These are phyloP conservation scores for Pezicula neosporulosa DNA, from an alignment of 2,329 filamentous ascomycete genomes.

Conservation along the genomic window DNA sequence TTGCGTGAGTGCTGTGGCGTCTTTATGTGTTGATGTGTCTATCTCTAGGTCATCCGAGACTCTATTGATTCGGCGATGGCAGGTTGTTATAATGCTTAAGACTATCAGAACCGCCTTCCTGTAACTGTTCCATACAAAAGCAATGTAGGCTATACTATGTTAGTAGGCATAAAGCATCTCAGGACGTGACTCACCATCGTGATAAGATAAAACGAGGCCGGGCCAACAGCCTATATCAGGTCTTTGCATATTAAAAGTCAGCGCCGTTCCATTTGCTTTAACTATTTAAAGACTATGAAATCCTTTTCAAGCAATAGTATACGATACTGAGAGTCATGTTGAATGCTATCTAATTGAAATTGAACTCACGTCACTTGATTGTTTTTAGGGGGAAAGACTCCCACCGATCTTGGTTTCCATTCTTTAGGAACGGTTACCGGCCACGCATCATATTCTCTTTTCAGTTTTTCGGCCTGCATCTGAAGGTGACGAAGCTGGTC, in stretches of 20 bases:
- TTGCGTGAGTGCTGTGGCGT: conserved; percentile 1
- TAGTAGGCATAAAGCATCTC: not conserved
- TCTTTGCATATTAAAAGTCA: not conserved
- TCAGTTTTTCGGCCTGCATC: not conserved
- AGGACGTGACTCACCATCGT: not conserved
- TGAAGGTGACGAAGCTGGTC: not conserved
- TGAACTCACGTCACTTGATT: not conserved
- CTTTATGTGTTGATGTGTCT: not conserved
- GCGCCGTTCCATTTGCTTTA: not conserved
- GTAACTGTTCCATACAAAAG: conserved; percentile 50
- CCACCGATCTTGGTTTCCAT: conserved; percentile 1
- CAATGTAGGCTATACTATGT: conserved; percentile 36
- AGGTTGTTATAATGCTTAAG: conserved; percentile 43
- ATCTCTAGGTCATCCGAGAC: not conserved
- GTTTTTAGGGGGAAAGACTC: not conserved
- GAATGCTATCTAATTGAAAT: not conserved
- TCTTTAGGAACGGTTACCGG: not conserved
- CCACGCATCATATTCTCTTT: conserved; percentile 1
- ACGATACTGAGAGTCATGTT: not conserved
- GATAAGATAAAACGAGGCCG: not conserved
- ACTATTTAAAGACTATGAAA: no score
- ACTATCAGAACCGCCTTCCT: conserved; percentile 48
- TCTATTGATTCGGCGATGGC: not conserved
- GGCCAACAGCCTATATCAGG: not conserved
- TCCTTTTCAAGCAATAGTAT: no score